Evolutionary conservation across 148 eudicot species (phyloP).

Genomic region (Rhododendron ferrugineum): DNA sequence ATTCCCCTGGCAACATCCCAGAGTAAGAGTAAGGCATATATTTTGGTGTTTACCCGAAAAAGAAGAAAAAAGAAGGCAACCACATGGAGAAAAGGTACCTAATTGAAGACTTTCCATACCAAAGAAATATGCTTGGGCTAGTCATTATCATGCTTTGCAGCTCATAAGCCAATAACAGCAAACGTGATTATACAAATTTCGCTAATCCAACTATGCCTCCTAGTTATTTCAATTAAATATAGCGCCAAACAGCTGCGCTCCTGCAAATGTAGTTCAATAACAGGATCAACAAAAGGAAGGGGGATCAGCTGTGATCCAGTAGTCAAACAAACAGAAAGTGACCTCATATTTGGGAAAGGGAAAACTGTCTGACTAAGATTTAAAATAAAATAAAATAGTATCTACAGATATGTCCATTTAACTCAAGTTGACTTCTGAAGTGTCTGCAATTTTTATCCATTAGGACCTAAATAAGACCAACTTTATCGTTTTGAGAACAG

Average conservation of each 20-base stretch:
- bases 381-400: not conserved
- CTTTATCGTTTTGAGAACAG: constrained; percentile 69
- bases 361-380: not conserved
- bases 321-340: not conserved
- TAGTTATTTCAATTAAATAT: not conserved
- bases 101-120: not conserved
- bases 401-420: not conserved
- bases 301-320: not conserved
- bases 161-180: not conserved
- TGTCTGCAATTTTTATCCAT: not conserved
- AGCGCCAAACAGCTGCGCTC: not conserved
- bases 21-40: not conserved
- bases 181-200: constrained; percentile 2
- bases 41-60: not conserved
- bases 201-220: not conserved
- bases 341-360: not conserved
- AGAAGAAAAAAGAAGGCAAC: not conserved
- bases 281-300: constrained; percentile 4
- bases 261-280: not conserved
- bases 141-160: constrained; percentile 8
- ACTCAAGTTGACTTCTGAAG: not conserved
- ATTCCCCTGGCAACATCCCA: not conserved
- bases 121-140: not conserved
- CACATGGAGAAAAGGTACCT: not conserved
- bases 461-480: not conserved